Evolutionary conservation across 176 grass and related monocot genomes (phyloP).

Genomic region (Zizania latifolia): DNA sequence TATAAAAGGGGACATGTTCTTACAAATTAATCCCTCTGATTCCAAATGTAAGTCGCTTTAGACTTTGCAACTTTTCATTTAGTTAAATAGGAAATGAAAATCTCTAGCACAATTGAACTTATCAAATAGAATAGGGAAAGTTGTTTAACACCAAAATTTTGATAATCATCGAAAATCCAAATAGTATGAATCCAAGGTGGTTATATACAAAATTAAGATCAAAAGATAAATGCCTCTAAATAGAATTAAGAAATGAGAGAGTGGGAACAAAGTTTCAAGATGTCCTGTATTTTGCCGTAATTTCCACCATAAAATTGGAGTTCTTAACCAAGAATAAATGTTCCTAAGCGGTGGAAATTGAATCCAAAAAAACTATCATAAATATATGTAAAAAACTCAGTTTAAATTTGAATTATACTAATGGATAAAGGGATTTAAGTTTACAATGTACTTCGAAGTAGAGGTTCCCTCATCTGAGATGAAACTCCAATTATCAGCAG

Average conservation of each 20-base stretch:
- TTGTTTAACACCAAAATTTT: neutral
- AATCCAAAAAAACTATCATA: constrained; percentile 4
- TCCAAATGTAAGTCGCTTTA: neutral
- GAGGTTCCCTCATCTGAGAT: constrained; percentile 63
- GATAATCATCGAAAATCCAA: neutral
- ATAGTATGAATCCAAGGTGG: neutral
- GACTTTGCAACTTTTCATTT: neutral
- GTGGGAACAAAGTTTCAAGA: constrained; percentile 3
- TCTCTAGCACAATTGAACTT: constrained; percentile 4
- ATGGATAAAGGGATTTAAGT: constrained; percentile 44
- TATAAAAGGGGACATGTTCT: neutral
- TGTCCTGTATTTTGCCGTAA: neutral
- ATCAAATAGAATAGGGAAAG: neutral
- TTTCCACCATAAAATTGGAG: constrained; percentile 10
- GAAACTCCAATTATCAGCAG: constrained; percentile 76
- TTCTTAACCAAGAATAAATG: neutral
- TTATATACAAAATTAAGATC: constrained; percentile 19
- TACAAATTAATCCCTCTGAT: neutral
- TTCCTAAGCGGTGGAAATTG: constrained; percentile 1
- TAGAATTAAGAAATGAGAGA: neutral
- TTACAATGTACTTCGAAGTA: constrained; percentile 99
- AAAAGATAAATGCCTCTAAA: neutral
- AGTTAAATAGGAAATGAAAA: neutral
- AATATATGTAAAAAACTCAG: constrained; percentile 14
- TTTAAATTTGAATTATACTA: constrained; percentile 18